phyloP scores from a whole-genome alignment of 208 protist species.

The Naegleria lovaniensis region DNA sequence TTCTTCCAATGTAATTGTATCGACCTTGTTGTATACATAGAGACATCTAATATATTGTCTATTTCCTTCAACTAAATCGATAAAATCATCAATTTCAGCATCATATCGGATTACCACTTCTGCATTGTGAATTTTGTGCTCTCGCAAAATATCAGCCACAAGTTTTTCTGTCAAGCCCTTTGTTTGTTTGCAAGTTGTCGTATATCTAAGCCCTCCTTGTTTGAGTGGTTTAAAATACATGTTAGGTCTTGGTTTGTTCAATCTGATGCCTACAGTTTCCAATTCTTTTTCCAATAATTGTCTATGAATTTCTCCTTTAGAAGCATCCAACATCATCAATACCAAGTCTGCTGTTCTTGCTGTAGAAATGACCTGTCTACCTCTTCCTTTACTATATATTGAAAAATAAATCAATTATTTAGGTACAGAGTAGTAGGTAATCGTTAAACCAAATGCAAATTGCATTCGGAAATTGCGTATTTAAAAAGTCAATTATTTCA shows the following conservation, averaged over 20 bases:
- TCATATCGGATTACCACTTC: constrained; percentile 84
- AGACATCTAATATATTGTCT: constrained; percentile 89
- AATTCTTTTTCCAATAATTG: constrained; percentile 91
- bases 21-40: constrained; percentile 98
- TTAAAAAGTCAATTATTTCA: too few species aligned
- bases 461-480: too few species aligned
- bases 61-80: constrained; percentile 94
- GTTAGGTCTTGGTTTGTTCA: constrained; percentile 91
- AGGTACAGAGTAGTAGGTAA: too few species aligned
- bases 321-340: constrained; percentile 93
- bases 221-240: constrained; percentile 90
- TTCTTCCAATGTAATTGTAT: constrained; percentile 93
- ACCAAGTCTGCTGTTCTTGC: constrained; percentile 93
- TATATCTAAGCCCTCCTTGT: constrained; percentile 56
- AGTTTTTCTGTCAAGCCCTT: constrained; percentile 81
- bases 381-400: constrained; percentile 82
- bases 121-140: constrained; percentile 91
- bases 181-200: constrained; percentile 70
- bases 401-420: too few species aligned
- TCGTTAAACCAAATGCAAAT: too few species aligned
- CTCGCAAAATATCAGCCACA: constrained; percentile 57
- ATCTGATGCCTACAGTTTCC: constrained; percentile 95
- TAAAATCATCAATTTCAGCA: constrained; percentile 90
- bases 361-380: constrained; percentile 93
- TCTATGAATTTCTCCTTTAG: constrained; percentile 90